phyloP scores from a whole-genome alignment of 2,329 filamentous ascomycete species.

The Fusarium oxysporum region DNA sequence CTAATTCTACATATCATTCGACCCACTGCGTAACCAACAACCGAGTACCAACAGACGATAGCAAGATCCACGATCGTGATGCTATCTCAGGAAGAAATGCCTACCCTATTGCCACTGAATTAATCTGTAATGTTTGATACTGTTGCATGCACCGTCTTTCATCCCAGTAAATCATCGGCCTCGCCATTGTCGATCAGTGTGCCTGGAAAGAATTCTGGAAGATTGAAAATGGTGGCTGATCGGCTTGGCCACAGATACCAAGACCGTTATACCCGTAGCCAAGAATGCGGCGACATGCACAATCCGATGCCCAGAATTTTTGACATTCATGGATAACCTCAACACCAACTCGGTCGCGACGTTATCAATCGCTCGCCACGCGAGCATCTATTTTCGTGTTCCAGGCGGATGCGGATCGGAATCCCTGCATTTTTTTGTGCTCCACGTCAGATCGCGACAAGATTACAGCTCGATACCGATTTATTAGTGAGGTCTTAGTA shows the following conservation, averaged over 20 bases:
- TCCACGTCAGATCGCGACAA: background rate
- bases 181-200: slow-evolving; percentile 10
- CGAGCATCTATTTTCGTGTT: background rate
- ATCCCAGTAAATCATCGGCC: background rate
- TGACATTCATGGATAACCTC: background rate
- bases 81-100: background rate
- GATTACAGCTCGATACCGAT: background rate
- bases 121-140: background rate
- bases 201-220: slow-evolving; percentile 3
- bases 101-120: background rate
- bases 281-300: background rate
- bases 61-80: background rate
- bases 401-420: background rate
- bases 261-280: background rate
- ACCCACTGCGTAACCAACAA: background rate
- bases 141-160: background rate
- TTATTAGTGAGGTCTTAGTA: slow-evolving; percentile 5
- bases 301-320: background rate
- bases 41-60: background rate
- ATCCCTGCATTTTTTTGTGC: background rate
- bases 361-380: slow-evolving; percentile 22
- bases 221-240: background rate
- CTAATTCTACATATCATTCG: background rate
- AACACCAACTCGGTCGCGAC: background rate
- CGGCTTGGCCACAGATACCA: background rate